These are phyloP conservation scores for Aspergillus biplanus DNA, from an alignment of 495 filamentous ascomycete genomes.

Conservation along the genomic window DNA sequence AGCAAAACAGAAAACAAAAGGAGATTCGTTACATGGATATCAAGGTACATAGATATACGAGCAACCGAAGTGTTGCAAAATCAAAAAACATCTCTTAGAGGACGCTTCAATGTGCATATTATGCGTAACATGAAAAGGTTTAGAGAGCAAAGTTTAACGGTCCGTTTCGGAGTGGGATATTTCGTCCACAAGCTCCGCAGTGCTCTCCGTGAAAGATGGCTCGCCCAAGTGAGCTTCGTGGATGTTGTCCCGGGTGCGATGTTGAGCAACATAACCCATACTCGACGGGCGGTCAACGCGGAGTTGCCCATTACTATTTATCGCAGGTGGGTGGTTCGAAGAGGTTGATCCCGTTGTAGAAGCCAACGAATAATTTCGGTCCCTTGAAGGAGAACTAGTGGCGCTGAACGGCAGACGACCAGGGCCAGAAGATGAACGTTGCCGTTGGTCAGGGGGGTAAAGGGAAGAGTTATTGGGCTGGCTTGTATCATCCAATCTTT, in stretches of 20 bases:
- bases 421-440: conserved; percentile 38
- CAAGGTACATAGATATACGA: conserved; percentile 22
- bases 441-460: conserved; percentile 29
- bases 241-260: conserved; percentile 61
- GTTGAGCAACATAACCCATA: conserved; percentile 75
- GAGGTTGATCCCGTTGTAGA: conserved; percentile 53
- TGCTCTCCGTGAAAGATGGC: conserved; percentile 50
- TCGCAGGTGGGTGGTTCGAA: conserved; percentile 43
- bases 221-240: conserved; percentile 61
- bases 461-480: conserved; percentile 10
- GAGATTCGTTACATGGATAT: conserved; percentile 45
- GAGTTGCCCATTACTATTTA: conserved; percentile 18
- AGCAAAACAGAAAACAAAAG: conserved; percentile 25
- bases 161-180: conserved; percentile 20
- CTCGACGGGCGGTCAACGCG: conserved; percentile 64
- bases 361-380: conserved; percentile 46
- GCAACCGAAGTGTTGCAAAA: conserved; percentile 23
- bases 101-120: conserved; percentile 11
- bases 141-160: background rate
- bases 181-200: conserved; percentile 52
- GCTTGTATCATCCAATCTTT: conserved; percentile 16
- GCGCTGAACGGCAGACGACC: conserved; percentile 63
- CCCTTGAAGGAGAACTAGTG: conserved; percentile 55
- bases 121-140: conserved; percentile 12
- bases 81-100: conserved; percentile 17